A percentile compares a stretch with the other conserved stretches of the same genome.
These are phyloP conservation scores for Nymphaea colorata DNA, from an alignment of 164 flowering plant species.

Conservation along the genomic window DNA sequence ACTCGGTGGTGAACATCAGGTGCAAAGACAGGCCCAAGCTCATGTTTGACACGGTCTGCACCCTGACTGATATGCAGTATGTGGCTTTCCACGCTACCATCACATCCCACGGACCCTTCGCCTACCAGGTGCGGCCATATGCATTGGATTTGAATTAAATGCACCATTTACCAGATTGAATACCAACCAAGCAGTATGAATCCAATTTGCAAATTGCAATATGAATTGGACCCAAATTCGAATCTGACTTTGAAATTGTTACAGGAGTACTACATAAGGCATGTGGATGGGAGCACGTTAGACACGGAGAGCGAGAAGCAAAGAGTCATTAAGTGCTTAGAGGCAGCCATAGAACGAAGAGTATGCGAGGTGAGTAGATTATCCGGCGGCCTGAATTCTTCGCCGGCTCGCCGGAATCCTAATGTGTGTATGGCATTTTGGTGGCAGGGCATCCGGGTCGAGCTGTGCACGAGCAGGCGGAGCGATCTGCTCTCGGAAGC, in stretches of 20 bases:
- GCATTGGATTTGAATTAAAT: no score
- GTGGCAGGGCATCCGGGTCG: conserved; percentile 46
- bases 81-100: conserved; percentile 80
- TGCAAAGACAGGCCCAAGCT: conserved; percentile 75
- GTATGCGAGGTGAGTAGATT: conserved; percentile 43
- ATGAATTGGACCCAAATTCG: no score
- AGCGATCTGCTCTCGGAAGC: conserved; percentile 65
- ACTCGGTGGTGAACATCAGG: conserved; percentile 53
- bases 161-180: no score
- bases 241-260: no score
- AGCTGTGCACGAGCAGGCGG: conserved; percentile 57
- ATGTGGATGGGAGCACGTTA: conserved; percentile 52
- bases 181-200: no score
- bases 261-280: conserved; percentile 65
- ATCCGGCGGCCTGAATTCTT: no score
- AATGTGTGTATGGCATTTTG: no score
- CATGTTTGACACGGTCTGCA: conserved; percentile 80
- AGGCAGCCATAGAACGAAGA: conserved; percentile 64
- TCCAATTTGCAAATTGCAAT: no score
- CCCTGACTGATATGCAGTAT: conserved; percentile 87
- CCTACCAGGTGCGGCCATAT: conserved; percentile 46
- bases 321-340: conserved; percentile 60
- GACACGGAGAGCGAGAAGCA: conserved; percentile 50
- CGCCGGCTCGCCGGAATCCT: no score
- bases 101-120: conserved; percentile 55